Conservation (phyloP, 148 eudicot species). For the Silene latifolia region DNA sequence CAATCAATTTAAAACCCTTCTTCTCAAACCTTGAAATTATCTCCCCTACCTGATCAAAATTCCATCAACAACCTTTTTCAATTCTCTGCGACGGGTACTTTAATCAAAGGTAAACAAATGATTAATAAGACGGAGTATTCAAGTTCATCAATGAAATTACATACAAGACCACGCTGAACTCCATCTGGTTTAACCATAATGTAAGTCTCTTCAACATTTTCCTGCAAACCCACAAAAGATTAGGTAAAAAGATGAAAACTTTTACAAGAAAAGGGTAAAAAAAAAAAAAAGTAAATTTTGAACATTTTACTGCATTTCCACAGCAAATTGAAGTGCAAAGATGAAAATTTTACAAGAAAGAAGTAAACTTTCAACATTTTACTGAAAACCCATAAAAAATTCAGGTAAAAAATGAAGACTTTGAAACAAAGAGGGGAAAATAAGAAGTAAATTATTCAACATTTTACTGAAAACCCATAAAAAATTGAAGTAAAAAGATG, state of each 20-base stretch:
- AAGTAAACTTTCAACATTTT: too few species aligned
- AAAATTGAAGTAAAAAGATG: neutral
- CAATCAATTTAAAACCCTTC: constrained; percentile 91
- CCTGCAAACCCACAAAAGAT: constrained; percentile 31
- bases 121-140: neutral
- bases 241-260: neutral
- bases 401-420: too few species aligned
- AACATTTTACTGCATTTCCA: too few species aligned
- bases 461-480: constrained; percentile 38
- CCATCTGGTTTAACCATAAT: constrained; percentile 99
- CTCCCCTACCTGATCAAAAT: constrained; percentile 72
- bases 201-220: constrained; percentile 71
- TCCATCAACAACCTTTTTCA: neutral
- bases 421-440: too few species aligned
- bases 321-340: too few species aligned
- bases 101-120: too few species aligned
- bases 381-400: too few species aligned
- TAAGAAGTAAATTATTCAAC: constrained; percentile 40
- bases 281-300: too few species aligned
- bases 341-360: too few species aligned
- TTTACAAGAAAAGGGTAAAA: too few species aligned
- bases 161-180: constrained; percentile 94
- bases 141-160: constrained; percentile 15
- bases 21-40: constrained; percentile 94
- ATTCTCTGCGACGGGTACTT: too few species aligned